Evolutionary conservation across 768 basidiomycete genomes (phyloP).

Genomic region (Thelephora ganbajun): DNA sequence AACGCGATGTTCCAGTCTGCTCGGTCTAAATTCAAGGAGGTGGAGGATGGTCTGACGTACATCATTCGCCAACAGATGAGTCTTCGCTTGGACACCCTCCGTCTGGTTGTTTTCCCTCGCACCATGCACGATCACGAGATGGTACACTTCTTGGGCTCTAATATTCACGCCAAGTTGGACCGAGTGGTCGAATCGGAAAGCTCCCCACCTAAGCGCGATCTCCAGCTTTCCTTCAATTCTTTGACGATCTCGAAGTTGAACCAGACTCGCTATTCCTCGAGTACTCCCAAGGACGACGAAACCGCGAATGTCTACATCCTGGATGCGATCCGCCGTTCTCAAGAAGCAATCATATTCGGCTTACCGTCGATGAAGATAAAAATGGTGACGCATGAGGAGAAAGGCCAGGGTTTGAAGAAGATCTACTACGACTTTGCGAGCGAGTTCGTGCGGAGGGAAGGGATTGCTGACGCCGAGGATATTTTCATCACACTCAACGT

Average conservation of each 20-base stretch:
- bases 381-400: constrained; percentile 58
- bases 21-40: constrained; percentile 54
- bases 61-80: constrained; percentile 63
- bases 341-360: constrained; percentile 65
- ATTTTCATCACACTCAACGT: constrained; percentile 82
- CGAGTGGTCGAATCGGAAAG: constrained; percentile 41
- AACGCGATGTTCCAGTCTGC: constrained; percentile 73
- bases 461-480: constrained; percentile 42
- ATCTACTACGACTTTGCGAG: constrained; percentile 65
- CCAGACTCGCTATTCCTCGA: constrained; percentile 39
- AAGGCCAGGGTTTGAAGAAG: constrained; percentile 23
- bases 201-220: constrained; percentile 41
- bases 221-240: constrained; percentile 61
- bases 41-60: constrained; percentile 43
- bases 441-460: constrained; percentile 40
- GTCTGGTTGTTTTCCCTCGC: constrained; percentile 64
- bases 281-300: constrained; percentile 21
- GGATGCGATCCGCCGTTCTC: constrained; percentile 41
- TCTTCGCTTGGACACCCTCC: constrained; percentile 48
- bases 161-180: constrained; percentile 58
- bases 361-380: constrained; percentile 72
- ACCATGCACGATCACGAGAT: constrained; percentile 68
- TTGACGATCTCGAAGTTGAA: constrained; percentile 63
- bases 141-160: constrained; percentile 56
- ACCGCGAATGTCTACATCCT: constrained; percentile 47